Evolutionary conservation across 179 eudicot species (phyloP).

Genomic region (Spinacia oleracea): DNA sequence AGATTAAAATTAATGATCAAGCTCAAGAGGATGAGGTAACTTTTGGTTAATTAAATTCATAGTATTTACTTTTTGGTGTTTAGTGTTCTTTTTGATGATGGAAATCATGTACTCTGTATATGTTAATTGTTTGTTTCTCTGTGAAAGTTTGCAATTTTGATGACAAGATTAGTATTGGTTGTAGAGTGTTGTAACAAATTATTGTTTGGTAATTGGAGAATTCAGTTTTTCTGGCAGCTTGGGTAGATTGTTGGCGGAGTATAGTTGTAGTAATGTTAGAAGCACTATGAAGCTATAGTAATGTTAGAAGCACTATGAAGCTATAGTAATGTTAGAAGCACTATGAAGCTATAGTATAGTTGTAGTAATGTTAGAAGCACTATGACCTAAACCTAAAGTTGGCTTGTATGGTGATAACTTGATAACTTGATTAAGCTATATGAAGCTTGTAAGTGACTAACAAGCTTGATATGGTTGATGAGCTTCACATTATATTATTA

Average conservation of each 20-base stretch:
- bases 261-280: neutral
- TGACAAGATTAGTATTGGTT: neutral
- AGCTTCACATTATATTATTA: neutral
- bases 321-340: no score
- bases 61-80: neutral
- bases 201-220: neutral
- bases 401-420: neutral
- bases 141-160: neutral
- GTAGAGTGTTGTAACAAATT: neutral
- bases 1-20: slow-evolving; percentile 64
- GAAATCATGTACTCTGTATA: no score
- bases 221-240: neutral
- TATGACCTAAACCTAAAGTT: neutral
- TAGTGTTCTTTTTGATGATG: neutral
- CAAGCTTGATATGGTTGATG: neutral
- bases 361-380: no score
- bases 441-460: neutral
- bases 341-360: no score
- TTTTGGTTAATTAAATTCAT: neutral
- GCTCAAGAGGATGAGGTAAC: slow-evolving; percentile 89
- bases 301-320: no score
- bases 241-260: neutral
- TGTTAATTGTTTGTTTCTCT: neutral
- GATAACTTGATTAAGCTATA: neutral
- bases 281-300: no score